phyloP scores from a whole-genome alignment of 169 alveolate genomes.

The Plasmodium sp. region DNA sequence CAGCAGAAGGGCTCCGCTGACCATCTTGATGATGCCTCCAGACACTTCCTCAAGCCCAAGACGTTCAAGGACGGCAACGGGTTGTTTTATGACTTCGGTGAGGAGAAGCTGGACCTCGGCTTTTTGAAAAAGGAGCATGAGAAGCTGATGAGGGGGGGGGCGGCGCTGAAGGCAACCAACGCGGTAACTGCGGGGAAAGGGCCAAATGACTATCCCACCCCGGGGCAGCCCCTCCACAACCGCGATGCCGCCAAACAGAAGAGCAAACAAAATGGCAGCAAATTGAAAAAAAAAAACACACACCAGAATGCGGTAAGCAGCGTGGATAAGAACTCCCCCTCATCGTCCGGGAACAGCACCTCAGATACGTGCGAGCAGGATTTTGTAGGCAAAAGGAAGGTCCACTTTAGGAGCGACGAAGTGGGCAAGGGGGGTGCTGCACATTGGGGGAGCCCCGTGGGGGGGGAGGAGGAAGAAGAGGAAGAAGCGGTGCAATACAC shows the following conservation, averaged over 20 bases:
- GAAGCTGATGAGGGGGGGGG: slow-evolving; percentile 2
- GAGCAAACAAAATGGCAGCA: background rate
- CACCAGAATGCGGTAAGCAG: background rate
- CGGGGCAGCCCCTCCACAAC: background rate
- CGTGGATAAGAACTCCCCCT: background rate
- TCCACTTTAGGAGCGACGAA: background rate
- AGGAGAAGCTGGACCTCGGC: slow-evolving; percentile 42
- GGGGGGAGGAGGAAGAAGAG: background rate
- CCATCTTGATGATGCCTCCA: slow-evolving; percentile 32
- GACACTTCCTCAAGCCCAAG: slow-evolving; percentile 64
- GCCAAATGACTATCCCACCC: background rate
- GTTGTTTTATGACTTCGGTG: slow-evolving; percentile 36
- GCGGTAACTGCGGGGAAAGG: background rate
- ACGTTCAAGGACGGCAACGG: slow-evolving; percentile 51
- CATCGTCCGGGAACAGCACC: slow-evolving; percentile 25
- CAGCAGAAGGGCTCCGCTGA: background rate
- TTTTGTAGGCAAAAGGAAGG: background rate
- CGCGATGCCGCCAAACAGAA: background rate
- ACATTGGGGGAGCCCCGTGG: background rate
- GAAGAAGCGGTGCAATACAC: background rate
- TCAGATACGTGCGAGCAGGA: slow-evolving; percentile 8
- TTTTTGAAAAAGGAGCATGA: slow-evolving; percentile 60
- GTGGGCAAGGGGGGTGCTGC: background rate
- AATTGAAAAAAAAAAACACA: slow-evolving; percentile 10
- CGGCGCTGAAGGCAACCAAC: background rate